Conservation (phyloP, 257 asterid species). For the Jacaranda copaia region DNA sequence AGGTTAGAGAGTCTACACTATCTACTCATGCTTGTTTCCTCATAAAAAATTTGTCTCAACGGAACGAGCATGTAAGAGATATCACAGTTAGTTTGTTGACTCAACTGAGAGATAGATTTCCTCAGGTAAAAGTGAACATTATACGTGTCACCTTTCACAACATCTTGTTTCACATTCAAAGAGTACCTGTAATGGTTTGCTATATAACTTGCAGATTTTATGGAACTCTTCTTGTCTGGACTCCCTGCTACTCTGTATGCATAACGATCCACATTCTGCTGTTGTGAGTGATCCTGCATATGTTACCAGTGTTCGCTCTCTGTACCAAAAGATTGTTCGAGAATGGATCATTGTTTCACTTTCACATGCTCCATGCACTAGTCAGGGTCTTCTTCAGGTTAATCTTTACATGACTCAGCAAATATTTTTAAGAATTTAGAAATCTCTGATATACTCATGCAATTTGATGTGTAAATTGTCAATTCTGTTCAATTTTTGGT, state of each 20-base stretch:
- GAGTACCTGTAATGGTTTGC: slow-evolving; percentile 32
- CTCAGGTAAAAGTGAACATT: slow-evolving; percentile 68
- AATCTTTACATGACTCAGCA: slow-evolving; percentile 21
- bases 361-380: slow-evolving; percentile 98
- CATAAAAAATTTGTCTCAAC: slow-evolving; percentile 88
- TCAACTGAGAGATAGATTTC: slow-evolving; percentile 90
- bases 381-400: slow-evolving; percentile 99
- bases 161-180: slow-evolving; percentile 41
- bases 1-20: slow-evolving; percentile 79
- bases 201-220: slow-evolving; percentile 64
- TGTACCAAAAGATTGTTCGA: slow-evolving; percentile 89
- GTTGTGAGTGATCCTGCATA: slow-evolving; percentile 94
- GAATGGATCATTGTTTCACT: slow-evolving; percentile 96
- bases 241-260: slow-evolving; percentile 83
- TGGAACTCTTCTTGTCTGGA: slow-evolving; percentile 96
- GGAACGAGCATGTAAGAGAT: slow-evolving; percentile 91
- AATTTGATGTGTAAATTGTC: not conserved
- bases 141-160: slow-evolving; percentile 30
- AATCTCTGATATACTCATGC: not conserved
- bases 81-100: slow-evolving; percentile 80
- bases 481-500: not conserved
- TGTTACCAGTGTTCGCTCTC: slow-evolving; percentile 84
- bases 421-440: not conserved
- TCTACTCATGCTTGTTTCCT: slow-evolving; percentile 94
- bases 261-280: slow-evolving; percentile 87